phyloP scores from a whole-genome alignment of 2,329 filamentous ascomycete species.

The Ilyonectria sp. region DNA sequence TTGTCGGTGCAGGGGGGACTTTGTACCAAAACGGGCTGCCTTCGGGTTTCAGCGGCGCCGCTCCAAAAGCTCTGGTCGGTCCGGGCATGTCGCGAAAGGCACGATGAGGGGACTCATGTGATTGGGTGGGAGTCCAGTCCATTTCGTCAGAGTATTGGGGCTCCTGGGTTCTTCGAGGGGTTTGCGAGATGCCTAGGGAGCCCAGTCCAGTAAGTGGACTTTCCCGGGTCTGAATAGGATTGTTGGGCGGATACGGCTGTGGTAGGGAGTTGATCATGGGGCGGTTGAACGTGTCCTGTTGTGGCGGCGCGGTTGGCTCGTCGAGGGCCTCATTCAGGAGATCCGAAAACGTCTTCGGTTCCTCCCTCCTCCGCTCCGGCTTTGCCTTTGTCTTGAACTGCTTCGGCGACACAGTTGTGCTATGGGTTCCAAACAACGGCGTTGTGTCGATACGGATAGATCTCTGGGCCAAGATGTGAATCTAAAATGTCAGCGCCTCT shows the following conservation, averaged over 20 bases:
- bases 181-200: conserved; percentile 38
- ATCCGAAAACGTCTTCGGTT: conserved; percentile 62
- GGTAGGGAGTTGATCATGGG: conserved; percentile 39
- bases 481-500: conserved; percentile 53
- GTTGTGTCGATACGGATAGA: conserved; percentile 71
- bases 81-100: conserved; percentile 66
- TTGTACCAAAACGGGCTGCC: conserved; percentile 77
- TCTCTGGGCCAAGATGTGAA: conserved; percentile 60
- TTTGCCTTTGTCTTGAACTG: conserved; percentile 35
- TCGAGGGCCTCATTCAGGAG: conserved; percentile 53
- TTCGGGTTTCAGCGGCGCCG: conserved; percentile 61
- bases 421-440: conserved; percentile 62
- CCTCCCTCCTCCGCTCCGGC: conserved; percentile 45
- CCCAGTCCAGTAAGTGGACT: conserved; percentile 33
- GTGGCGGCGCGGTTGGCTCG: conserved; percentile 35
- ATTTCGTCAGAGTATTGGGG: conserved; percentile 71
- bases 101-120: conserved; percentile 56
- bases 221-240: conserved; percentile 26
- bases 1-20: conserved; percentile 77
- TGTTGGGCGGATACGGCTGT: conserved; percentile 35
- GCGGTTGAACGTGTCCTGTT: conserved; percentile 29
- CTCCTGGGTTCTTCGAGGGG: conserved; percentile 35
- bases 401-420: conserved; percentile 44
- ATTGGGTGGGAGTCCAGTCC: conserved; percentile 81
- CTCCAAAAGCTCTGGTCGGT: conserved; percentile 61